Base-by-base conservation (phyloP, 2,329 filamentous ascomycete species). In the Penicillium sclerotigenum region DNA sequence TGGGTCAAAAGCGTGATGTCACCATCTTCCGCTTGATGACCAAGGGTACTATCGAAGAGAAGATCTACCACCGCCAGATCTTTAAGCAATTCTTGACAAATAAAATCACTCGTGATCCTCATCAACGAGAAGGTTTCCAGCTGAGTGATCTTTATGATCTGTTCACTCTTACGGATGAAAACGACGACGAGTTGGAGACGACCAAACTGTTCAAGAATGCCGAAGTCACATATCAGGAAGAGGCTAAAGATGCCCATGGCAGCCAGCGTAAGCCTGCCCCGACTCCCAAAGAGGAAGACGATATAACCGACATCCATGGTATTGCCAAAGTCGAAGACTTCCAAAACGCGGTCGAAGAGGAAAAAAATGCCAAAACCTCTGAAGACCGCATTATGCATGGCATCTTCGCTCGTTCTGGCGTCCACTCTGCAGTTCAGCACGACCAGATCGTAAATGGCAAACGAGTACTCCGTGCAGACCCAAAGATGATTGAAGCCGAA, bases 81-180 rank as follows among this genome's bases (percentile, higher is more conserved):
- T 99, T 96, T 80, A 99, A 99, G 74, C 93, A 97, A 66, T 97
- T 97, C 69, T 81, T 99, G 59, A 94, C 91, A 4, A 96, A 97
- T 76, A 97, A 97, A 73, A 92, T 99, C 7, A 75, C 99, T 48
- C 92, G 89, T 65, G 93, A 99, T 66, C 91, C 94, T 0, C 96
- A 96, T 68, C 92, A 97, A 72, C 86, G 90, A 22, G 90, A 94
- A 62, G 91, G 88, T 0, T 96, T 97, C 72, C 90, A 96, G 56
- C 81, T 96, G 66, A 89, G 87, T 56, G 92, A 97, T 67, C 77
- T 99, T 16, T 90, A 97, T 63, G 93, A 99, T 70, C 81, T 99
- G 0, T 99, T 99, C 73, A 91, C 86, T 0, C 80, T 95, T 2
- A 88, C 86, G 20, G 82, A 83, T 14, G 83, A 86, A 20, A 79